phyloP scores from a whole-genome alignment of 2,329 filamentous ascomycete genomes.

The Thielaviopsis musarum region DNA sequence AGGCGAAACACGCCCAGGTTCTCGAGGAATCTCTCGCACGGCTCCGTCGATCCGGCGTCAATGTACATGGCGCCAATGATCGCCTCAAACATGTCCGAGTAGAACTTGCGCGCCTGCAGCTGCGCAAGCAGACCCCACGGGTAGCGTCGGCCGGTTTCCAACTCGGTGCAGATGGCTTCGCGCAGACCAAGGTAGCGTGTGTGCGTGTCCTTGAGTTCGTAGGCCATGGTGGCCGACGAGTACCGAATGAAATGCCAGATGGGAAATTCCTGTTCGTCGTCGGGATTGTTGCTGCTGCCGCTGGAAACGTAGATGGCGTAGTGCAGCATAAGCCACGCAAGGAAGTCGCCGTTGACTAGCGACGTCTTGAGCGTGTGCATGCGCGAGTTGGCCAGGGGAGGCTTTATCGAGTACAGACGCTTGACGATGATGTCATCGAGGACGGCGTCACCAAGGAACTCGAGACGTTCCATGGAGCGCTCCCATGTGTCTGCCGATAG shows the following conservation, averaged over 20 bases:
- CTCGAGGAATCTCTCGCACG: conserved; percentile 43
- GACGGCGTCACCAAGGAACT: conserved; percentile 76
- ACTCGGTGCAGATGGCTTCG: conserved; percentile 28
- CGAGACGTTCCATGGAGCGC: conserved; percentile 50
- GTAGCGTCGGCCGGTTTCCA: conserved; percentile 38
- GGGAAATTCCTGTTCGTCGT: conserved; percentile 19
- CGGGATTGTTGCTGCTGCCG: conserved; percentile 27
- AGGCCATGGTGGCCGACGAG: conserved; percentile 23
- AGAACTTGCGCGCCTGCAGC: conserved; percentile 56
- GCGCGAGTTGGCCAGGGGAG: conserved; percentile 29
- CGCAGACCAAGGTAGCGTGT: conserved; percentile 32
- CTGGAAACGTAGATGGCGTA: not conserved
- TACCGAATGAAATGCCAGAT: conserved; percentile 59
- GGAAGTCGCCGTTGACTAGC: conserved; percentile 63
- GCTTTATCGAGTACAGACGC: conserved; percentile 33
- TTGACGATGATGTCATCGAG: conserved; percentile 61
- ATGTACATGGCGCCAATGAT: conserved; percentile 71
- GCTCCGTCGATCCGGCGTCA: conserved; percentile 47
- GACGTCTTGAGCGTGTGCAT: conserved; percentile 66
- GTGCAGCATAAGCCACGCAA: conserved; percentile 43
- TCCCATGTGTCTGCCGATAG: conserved; percentile 23
- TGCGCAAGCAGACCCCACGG: conserved; percentile 61
- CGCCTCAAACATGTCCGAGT: conserved; percentile 69
- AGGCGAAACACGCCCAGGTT: conserved; percentile 47
- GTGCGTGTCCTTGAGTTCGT: conserved; percentile 15